Evolutionary conservation across 2,329 filamentous ascomycete species (phyloP), one percentile per base, ranked within the genome.

Genomic region (Fusarium circinatum): DNA sequence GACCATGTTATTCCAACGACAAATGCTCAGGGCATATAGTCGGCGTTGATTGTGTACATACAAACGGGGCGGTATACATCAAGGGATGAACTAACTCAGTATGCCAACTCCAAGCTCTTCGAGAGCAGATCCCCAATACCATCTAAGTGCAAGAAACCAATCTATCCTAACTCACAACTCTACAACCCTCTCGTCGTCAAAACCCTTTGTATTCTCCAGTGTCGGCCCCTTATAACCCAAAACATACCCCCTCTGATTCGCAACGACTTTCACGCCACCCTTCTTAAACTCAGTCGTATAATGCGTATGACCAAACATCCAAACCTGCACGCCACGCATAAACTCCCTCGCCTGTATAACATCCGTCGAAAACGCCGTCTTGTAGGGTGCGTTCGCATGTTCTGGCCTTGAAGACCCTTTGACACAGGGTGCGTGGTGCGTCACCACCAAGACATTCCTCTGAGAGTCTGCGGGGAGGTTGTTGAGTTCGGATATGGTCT

Each of bases 351-450:
- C 65, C 39, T 66, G 62, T 9, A 84, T 26, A 12, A 84, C 69
- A 62, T 90, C 86, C 1, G 88, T 90, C 9, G 84, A 86, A 77
- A 90, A 91, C 0, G 85, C 88, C 13, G 82, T 82, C 6, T 80
- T 82, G 83, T 85, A 86, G 0, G 85, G 83, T 28, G 83, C 87
- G 22, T 82, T 78, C 6, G 81, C 75, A 56, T 91, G 81, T 69
- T 86, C 82, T 0, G 88, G 88, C 5, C 82, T 82, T 1, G 88
- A 86, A 5, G 87, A 86, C 12, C 83, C 83, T 49, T 83, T 70
- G 1, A 87, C 71, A n/a, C 82, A 86, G 3, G 89, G 89, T 5
- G 89, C 88, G 74, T 91, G 89, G 60, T 91, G 88, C 1, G 88
- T 91, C 1, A 86, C 84, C 1, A 91, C 83, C 0, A 91, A 65